Base-by-base conservation (phyloP, 176 grass and related monocot genomes). In the Hyparrhenia diplandra region DNA sequence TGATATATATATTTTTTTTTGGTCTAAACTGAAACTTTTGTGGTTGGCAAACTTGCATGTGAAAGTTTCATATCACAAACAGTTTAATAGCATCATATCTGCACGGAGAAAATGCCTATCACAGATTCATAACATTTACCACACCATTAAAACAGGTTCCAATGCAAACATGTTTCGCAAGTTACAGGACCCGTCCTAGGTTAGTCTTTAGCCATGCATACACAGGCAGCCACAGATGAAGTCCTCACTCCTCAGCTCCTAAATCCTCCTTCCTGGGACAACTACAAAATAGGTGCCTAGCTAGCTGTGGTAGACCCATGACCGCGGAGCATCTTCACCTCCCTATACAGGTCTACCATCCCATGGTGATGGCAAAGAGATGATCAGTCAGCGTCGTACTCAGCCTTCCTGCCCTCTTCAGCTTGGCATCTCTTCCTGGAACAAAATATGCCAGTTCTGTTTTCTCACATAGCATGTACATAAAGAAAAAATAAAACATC, bases 401-500 rank as follows among this genome's bases (percentile, higher is more conserved):
- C 37, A 28, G 8, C 58, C 12, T 63, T 41, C 23, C 25, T 31
- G 37, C 27, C 20, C 39, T 41, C 25, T 63, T 63, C 75, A 30
- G 75, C 57, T 77, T 77, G 57, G 37, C 27, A 43, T 63, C 58
- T 63, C 58, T 63, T 77, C 58, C 75, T 71, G 23, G 16, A 43
- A 63, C 25, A 43, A 28, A 63, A 43, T 18, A 46, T 62, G 24
- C 8, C 24, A 77, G 58, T 77, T 30, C 42, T 4, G 18, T 24
- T 43, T n/a, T 25, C 36, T 42, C 24, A 41, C 24, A 18, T 20
- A 29, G 25, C 57, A 29, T 60, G 34, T 28, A 77, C 74, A 76
- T 42, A 13, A 10, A 14, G 55, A 23, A 5, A 20, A 12, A 8
- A n/a, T n/a, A 6, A 42, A 28, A 30, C 24, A 20, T 63, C 16